A percentile compares a stretch with the other conserved stretches of the same genome.
phyloP scores from a whole-genome alignment of 1,284 basidiomycete species.

The Puccinia horiana region DNA sequence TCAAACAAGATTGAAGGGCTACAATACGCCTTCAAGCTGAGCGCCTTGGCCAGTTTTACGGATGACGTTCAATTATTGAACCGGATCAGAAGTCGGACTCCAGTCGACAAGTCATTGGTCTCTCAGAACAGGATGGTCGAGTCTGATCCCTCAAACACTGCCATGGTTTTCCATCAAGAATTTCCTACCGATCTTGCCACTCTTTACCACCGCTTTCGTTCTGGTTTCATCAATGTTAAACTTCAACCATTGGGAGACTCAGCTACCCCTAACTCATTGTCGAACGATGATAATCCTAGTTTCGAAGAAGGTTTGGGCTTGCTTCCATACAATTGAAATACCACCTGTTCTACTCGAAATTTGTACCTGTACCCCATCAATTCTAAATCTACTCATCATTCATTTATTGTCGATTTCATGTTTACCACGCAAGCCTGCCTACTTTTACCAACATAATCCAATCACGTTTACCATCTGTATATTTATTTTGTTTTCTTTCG shows the following conservation, averaged over 20 bases:
- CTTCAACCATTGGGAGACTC: neutral
- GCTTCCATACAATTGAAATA: neutral
- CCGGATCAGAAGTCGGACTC: slow-evolving; percentile 50
- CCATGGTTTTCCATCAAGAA: neutral
- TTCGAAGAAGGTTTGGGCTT: neutral
- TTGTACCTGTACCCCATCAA: neutral
- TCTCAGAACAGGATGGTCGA: neutral
- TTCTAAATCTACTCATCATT: neutral
- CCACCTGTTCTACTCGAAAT: neutral
- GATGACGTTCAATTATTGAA: slow-evolving; percentile 54
- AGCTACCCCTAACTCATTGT: neutral
- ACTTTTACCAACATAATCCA: neutral
- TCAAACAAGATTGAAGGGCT: slow-evolving; percentile 47
- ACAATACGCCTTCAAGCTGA: slow-evolving; percentile 54
- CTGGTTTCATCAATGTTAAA: slow-evolving; percentile 5
- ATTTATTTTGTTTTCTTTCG: neutral
- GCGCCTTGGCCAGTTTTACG: slow-evolving; percentile 54
- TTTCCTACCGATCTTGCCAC: neutral
- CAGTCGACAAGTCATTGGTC: slow-evolving; percentile 24
- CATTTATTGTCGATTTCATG: neutral
- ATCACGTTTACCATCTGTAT: no score
- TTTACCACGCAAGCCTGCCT: neutral
- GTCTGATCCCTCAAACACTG: neutral
- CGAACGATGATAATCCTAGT: neutral
- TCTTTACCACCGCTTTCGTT: slow-evolving; percentile 8